A percentile compares a stretch with the other conserved stretches of the same genome.
phyloP scores from a whole-genome alignment of 257 asterid species.

The Echium plantagineum region DNA sequence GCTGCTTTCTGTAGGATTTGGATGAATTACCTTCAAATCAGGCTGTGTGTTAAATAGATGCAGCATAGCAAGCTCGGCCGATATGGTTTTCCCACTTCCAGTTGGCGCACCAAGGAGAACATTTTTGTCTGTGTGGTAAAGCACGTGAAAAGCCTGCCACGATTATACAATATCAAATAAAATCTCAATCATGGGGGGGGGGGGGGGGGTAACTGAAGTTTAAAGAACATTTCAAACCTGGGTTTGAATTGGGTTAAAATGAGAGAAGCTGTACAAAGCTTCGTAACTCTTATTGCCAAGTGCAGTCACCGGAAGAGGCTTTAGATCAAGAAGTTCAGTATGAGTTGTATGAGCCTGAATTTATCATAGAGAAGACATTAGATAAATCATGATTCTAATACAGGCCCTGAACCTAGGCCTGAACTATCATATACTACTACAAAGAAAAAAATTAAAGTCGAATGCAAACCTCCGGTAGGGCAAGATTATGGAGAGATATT shows the following conservation, averaged over 20 bases:
- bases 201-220: not conserved
- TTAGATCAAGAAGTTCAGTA: conserved; percentile 93
- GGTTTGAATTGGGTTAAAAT: conserved; percentile 95
- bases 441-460: not conserved
- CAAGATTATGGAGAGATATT: conserved; percentile 79
- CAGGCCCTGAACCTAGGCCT: not conserved
- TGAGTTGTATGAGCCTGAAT: conserved; percentile 77
- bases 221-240: conserved; percentile 43
- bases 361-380: not conserved
- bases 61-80: conserved; percentile 99
- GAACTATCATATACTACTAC: not conserved
- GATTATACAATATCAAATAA: conserved; percentile 5
- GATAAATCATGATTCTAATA: not conserved
- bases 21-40: conserved; percentile 69
- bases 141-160: conserved; percentile 84
- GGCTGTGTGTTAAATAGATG: conserved; percentile 84
- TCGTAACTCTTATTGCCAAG: conserved; percentile 68
- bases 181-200: not conserved
- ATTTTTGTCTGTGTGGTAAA: conserved; percentile 84
- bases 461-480: conserved; percentile 71
- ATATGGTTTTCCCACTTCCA: conserved; percentile 97
- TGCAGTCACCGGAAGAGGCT: conserved; percentile 97
- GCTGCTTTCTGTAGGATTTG: not conserved
- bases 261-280: conserved; percentile 78
- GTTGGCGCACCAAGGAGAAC: conserved; percentile 98